phyloP scores from a whole-genome alignment of 495 filamentous ascomycete species.

The Podospora bellae-mahoneyi region DNA sequence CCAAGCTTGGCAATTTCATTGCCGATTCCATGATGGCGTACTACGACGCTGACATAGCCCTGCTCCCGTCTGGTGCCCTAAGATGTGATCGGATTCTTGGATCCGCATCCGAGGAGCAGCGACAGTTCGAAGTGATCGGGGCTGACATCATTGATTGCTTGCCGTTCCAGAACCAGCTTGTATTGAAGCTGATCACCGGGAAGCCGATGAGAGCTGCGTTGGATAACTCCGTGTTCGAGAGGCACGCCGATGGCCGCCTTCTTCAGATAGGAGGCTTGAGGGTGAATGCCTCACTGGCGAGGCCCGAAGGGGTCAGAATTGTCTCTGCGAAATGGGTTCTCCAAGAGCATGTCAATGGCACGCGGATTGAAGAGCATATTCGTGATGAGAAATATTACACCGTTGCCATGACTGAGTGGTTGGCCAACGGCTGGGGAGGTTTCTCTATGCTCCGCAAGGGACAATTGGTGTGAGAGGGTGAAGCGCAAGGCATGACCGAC shows the following conservation, averaged over 20 bases:
- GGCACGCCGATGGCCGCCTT: constrained; percentile 5
- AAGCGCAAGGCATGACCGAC: constrained; percentile 8
- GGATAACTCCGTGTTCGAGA: background rate
- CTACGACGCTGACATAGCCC: background rate
- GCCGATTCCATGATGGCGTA: constrained; percentile 1
- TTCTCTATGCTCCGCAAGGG: constrained; percentile 5
- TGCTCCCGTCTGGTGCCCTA: background rate
- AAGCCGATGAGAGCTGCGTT: background rate
- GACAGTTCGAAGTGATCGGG: background rate
- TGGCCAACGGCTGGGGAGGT: constrained; percentile 6
- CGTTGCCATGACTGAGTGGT: constrained; percentile 10
- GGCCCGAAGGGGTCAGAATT: background rate
- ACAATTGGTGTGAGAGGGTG: background rate
- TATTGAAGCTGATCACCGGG: background rate
- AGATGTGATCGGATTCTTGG: constrained; percentile 2
- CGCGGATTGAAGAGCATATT: background rate
- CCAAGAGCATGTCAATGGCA: background rate
- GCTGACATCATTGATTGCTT: constrained; percentile 3
- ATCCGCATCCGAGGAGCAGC: background rate
- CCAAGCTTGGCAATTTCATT: constrained; percentile 3
- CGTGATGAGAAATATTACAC: background rate
- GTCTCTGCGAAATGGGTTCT: background rate
- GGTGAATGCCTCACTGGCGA: background rate
- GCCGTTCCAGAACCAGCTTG: background rate
- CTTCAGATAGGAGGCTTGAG: background rate